Percentiles rank a stretch among this genome's conserved stretches.
These are phyloP conservation scores for Claviceps monticola DNA, from an alignment of 2,329 filamentous ascomycete genomes.

Conservation along the genomic window DNA sequence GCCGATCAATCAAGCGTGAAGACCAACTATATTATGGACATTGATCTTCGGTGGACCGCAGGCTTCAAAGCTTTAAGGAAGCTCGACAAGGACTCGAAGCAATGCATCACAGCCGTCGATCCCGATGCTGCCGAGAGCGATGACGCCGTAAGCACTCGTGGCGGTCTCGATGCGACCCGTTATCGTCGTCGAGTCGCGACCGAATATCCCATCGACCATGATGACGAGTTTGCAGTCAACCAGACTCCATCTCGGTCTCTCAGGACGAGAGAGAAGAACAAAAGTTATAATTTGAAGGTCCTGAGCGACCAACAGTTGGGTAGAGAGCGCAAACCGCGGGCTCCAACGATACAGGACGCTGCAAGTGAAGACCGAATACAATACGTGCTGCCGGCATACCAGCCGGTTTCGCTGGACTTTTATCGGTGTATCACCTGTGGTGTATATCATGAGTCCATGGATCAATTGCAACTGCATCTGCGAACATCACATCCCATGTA, in stretches of 20 bases:
- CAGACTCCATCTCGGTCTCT: slow-evolving; percentile 38
- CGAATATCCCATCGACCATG: slow-evolving; percentile 24
- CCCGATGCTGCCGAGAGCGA: slow-evolving; percentile 16
- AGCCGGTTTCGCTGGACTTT: slow-evolving; percentile 31
- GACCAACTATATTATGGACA: slow-evolving; percentile 34
- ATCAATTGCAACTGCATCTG: slow-evolving; percentile 36
- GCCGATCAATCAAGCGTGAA: slow-evolving; percentile 11
- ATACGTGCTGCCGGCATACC: slow-evolving; percentile 30
- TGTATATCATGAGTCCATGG: slow-evolving; percentile 30
- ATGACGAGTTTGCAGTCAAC: slow-evolving; percentile 32
- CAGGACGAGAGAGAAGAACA: slow-evolving; percentile 31
- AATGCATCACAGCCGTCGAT: slow-evolving; percentile 29
- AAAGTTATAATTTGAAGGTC: slow-evolving; percentile 45
- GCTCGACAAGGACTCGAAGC: slow-evolving; percentile 28
- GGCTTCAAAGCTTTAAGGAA: slow-evolving; percentile 21
- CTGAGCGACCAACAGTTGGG: slow-evolving; percentile 44
- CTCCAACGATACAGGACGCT: slow-evolving; percentile 13
- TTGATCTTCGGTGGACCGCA: slow-evolving; percentile 33
- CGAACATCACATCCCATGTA: slow-evolving; percentile 30
- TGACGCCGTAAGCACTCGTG: slow-evolving; percentile 11
- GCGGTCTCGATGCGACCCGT: slow-evolving; percentile 9
- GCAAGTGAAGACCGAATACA: slow-evolving; percentile 29
- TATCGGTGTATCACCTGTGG: slow-evolving; percentile 39
- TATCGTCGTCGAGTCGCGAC: slow-evolving; percentile 11
- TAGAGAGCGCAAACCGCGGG: slow-evolving; percentile 30